Conservation (phyloP, 805 yeast species). For the Teunomyces funiuensis region DNA sequence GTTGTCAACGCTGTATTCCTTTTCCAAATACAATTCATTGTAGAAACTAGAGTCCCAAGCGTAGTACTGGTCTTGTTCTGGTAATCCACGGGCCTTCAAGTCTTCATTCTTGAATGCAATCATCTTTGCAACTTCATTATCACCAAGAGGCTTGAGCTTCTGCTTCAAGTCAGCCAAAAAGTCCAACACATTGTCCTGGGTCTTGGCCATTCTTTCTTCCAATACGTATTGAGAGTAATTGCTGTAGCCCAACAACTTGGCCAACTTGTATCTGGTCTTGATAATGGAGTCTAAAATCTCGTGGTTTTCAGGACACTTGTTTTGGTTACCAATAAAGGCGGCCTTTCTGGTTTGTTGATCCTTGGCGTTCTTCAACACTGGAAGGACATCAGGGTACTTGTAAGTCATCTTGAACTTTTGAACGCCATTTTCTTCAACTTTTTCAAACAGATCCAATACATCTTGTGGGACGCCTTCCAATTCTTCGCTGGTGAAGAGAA, state of each 20-base stretch:
- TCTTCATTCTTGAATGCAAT: conserved; percentile 55
- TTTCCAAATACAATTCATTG: conserved; percentile 63
- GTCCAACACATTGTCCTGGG: conserved; percentile 53
- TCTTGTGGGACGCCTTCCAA: conserved; percentile 73
- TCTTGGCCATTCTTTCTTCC: conserved; percentile 81
- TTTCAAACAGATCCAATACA: conserved; percentile 57
- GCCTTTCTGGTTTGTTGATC: conserved; percentile 61
- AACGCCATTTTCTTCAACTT: conserved; percentile 41
- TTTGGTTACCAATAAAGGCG: conserved; percentile 67
- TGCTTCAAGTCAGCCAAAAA: conserved; percentile 63
- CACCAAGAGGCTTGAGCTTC: conserved; percentile 61
- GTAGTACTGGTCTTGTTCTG: conserved; percentile 41
- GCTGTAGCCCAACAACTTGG: conserved; percentile 62
- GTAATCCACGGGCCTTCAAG: conserved; percentile 43
- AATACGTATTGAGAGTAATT: conserved; percentile 69
- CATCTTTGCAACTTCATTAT: conserved; percentile 50
- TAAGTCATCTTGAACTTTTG: conserved; percentile 62
- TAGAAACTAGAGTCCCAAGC: conserved; percentile 77
- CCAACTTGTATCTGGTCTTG: conserved; percentile 58
- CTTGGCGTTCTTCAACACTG: conserved; percentile 73
- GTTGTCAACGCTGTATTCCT: conserved; percentile 69
- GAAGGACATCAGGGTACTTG: conserved; percentile 78
- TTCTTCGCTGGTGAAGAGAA: conserved; percentile 62
- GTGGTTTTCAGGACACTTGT: conserved; percentile 65
- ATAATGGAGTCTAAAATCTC: conserved; percentile 60